Percentiles rank a stretch among this genome's conserved stretches.
phyloP scores from a whole-genome alignment of 352 stramenopile genomes.

The Globisporangium lucens region DNA sequence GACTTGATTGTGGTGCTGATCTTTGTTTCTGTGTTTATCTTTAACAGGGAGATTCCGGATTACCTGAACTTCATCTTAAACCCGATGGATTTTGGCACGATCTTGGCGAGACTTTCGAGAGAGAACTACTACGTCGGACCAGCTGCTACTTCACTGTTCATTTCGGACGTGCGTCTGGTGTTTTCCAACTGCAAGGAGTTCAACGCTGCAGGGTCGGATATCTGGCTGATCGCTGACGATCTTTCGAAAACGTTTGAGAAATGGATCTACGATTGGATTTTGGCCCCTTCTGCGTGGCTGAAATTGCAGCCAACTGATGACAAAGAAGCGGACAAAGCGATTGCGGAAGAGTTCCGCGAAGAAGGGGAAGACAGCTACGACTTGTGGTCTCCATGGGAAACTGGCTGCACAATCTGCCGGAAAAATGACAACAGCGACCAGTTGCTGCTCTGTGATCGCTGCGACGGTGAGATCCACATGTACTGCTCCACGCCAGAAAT shows the following conservation, averaged over 20 bases:
- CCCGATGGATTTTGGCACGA: constrained; percentile 86
- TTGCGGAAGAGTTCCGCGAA: constrained; percentile 59
- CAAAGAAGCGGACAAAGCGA: constrained; percentile 36
- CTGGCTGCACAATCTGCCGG: constrained; percentile 72
- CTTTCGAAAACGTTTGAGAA: constrained; percentile 82
- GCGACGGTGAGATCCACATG: constrained; percentile 87
- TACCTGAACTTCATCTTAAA: constrained; percentile 88
- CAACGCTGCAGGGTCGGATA: constrained; percentile 80
- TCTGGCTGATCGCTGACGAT: constrained; percentile 69
- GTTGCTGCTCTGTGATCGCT: constrained; percentile 82
- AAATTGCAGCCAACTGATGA: constrained; percentile 54
- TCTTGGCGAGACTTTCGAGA: constrained; percentile 56
- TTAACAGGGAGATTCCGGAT: constrained; percentile 58
- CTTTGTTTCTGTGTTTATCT: background rate
- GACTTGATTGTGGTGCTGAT: background rate
- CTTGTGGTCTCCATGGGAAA: constrained; percentile 73
- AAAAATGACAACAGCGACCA: constrained; percentile 76
- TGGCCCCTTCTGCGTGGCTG: constrained; percentile 78
- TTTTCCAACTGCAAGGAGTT: constrained; percentile 88
- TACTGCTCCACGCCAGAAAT: constrained; percentile 72
- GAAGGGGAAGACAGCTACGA: constrained; percentile 67
- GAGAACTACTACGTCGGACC: constrained; percentile 85
- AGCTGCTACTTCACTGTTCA: constrained; percentile 70
- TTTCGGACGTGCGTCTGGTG: constrained; percentile 78
- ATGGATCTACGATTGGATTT: constrained; percentile 85